phyloP scores from a whole-genome alignment of 805 yeast genomes.

The Candida awuae region DNA sequence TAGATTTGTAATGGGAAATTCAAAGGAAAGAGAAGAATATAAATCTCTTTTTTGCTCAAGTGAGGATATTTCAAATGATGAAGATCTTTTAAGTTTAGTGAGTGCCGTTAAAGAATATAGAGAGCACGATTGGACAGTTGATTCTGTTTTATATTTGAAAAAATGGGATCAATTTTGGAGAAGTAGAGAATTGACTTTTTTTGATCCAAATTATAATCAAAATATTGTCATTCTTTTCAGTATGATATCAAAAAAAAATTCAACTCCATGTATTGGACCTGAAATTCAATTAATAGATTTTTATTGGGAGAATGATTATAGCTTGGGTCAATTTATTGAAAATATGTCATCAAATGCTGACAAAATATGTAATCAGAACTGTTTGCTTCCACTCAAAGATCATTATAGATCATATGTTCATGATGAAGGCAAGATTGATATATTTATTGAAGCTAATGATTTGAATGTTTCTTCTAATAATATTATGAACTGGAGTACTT shows the following conservation, averaged over 20 bases:
- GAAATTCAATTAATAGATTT: constrained; percentile 74
- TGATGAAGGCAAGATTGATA: constrained; percentile 75
- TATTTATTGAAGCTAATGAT: constrained; percentile 56
- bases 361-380: constrained; percentile 69
- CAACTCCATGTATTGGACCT: constrained; percentile 93
- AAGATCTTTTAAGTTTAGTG: constrained; percentile 32
- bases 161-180: constrained; percentile 62
- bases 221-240: constrained; percentile 72
- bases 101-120: constrained; percentile 26
- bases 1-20: neutral
- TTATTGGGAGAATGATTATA: constrained; percentile 84
- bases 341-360: constrained; percentile 62
- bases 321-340: constrained; percentile 84
- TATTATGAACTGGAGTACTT: constrained; percentile 85
- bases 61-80: constrained; percentile 1
- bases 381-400: constrained; percentile 60
- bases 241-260: constrained; percentile 71
- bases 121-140: constrained; percentile 23
- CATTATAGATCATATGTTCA: constrained; percentile 87
- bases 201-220: constrained; percentile 69
- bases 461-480: constrained; percentile 53
- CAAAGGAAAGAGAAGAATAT: neutral
- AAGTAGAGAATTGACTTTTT: constrained; percentile 38
- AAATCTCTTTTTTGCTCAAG: constrained; percentile 1
- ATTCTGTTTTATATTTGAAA: constrained; percentile 33